Conservation (phyloP, 257 asterid species). For the Euphrasia confusa region DNA sequence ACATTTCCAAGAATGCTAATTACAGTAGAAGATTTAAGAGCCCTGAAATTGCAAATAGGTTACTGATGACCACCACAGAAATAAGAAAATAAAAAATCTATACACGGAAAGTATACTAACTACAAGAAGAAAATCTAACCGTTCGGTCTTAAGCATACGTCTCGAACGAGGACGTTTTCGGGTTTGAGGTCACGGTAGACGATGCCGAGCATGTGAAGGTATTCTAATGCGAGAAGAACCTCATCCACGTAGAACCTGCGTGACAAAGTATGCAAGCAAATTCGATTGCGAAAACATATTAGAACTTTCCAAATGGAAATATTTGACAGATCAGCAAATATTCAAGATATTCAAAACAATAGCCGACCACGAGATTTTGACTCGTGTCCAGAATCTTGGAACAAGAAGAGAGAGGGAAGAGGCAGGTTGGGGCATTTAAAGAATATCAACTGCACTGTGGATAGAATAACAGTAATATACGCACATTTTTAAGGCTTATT, state of each 20-base stretch:
- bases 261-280: not conserved
- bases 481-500: too few relatives aligned
- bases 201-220: constrained; percentile 87
- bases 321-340: not conserved
- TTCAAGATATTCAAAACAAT: too few relatives aligned
- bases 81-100: not conserved
- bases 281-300: too few relatives aligned
- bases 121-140: constrained; percentile 44
- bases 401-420: too few relatives aligned
- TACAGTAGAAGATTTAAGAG: not conserved
- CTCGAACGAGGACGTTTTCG: constrained; percentile 77
- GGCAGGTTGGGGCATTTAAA: too few relatives aligned
- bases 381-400: too few relatives aligned
- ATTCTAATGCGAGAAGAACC: constrained; percentile 72
- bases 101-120: constrained; percentile 2
- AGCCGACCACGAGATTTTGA: too few relatives aligned
- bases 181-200: constrained; percentile 82
- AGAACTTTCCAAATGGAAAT: too few relatives aligned
- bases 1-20: constrained; percentile 2
- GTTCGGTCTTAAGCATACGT: constrained; percentile 97
- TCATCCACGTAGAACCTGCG: constrained; percentile 88
- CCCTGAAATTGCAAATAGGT: too few relatives aligned
- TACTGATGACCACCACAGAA: not conserved
- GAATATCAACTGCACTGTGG: too few relatives aligned
- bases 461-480: too few relatives aligned